Base-by-base conservation (phyloP, 192 early-diverging fungal genomes). In the Coemansia sp. region DNA sequence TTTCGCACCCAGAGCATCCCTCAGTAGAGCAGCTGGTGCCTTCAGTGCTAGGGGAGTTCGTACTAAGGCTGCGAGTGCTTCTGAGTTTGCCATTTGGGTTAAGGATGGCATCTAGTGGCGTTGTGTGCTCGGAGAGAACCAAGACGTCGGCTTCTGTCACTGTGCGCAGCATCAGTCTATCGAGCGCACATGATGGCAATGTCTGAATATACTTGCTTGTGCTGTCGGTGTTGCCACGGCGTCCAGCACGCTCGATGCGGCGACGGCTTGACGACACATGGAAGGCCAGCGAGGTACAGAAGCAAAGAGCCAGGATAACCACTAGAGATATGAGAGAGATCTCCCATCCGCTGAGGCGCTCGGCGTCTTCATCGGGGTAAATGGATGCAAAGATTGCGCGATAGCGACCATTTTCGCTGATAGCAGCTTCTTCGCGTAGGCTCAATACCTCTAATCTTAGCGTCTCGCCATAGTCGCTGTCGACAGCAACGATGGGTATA, bases 311-410 rank as follows among this genome's bases (percentile, higher is more conserved):
- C 16, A 83, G 71, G 11, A 83, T 55, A 31, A 70, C 69, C 4
- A 83, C 80, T 10, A 83, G 55, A 3, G 72, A 51, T 31, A 83
- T 77, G 14, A 83, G 71, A 11, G 76, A 68, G 20, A 83, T 67
- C 60, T 83, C 80, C 80, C 80, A 83, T 6, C 48, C 76, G 31
- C 69, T 77, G 46, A 83, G 56, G 23, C 48, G 62, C 50, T 76
- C 79, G 40, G 26, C 28, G 16, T 76, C 74, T 13, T 70, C 74
- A 3, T 65, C 70, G 3, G 66, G 34, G 24, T 70, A 76, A n/a
- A 82, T 65, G 28, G 79, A 76, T 0, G 70, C 79, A 70, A 82
- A 82, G 9, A 82, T 82, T 11, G 79, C 79, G 7, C 79, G 70
- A 13, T 57, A 66, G 21, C 65, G 73, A 40, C 48, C 50, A 11